phyloP scores from a whole-genome alignment of 306 rosid species.

The Prunus mongolica region DNA sequence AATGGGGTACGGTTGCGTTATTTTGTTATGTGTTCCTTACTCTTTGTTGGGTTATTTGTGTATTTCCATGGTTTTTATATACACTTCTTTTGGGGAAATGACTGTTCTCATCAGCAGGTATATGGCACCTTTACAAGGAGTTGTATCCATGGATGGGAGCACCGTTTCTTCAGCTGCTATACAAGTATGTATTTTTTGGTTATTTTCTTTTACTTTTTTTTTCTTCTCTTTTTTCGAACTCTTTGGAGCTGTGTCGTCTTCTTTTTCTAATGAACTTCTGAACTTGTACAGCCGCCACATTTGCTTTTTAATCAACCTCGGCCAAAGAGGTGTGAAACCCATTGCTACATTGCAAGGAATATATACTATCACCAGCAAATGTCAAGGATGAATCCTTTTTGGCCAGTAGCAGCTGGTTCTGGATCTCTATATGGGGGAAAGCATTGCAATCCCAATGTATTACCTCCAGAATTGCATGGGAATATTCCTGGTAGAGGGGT shows the following conservation, averaged over 20 bases:
- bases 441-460: conserved; percentile 52
- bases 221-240: not conserved
- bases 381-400: conserved; percentile 80
- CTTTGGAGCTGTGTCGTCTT: not conserved
- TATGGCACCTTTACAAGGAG: conserved; percentile 89
- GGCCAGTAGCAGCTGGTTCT: conserved; percentile 91
- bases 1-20: conserved; percentile 65
- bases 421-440: conserved; percentile 74
- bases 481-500: conserved; percentile 40
- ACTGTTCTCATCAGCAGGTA: conserved; percentile 63
- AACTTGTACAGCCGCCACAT: conserved; percentile 57
- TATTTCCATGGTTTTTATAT: not conserved
- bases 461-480: conserved; percentile 66
- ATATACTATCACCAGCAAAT: conserved; percentile 71
- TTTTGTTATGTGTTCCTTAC: conserved; percentile 9
- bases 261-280: not conserved
- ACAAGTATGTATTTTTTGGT: conserved; percentile 38
- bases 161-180: conserved; percentile 67
- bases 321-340: conserved; percentile 91
- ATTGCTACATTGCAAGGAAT: conserved; percentile 85
- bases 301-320: conserved; percentile 74
- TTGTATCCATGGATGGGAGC: conserved; percentile 85
- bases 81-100: conserved; percentile 25
- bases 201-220: not conserved
- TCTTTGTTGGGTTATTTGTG: conserved; percentile 4